These are phyloP conservation scores for Prunus armeniaca DNA, from an alignment of 306 rosid genomes.

Conservation along the genomic window DNA sequence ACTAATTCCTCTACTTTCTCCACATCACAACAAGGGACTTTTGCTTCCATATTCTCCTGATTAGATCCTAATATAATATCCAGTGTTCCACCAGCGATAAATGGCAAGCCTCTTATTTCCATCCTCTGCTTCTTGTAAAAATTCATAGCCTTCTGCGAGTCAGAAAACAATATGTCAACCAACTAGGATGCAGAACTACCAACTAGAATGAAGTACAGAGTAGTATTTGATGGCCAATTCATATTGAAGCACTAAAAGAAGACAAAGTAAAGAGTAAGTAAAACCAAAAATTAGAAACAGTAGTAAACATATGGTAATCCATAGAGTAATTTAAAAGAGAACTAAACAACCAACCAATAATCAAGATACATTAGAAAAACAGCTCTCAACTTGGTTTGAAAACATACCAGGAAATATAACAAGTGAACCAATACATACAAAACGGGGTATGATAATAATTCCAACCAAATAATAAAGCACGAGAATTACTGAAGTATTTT, in stretches of 20 bases:
- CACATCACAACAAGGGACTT: constrained; percentile 26
- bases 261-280: background rate
- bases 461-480: background rate
- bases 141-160: constrained; percentile 72
- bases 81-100: constrained; percentile 33
- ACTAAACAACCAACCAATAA: too few relatives aligned
- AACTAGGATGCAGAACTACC: background rate
- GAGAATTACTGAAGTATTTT: background rate
- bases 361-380: too few relatives aligned
- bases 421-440: too few relatives aligned
- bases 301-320: background rate
- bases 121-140: constrained; percentile 74
- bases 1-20: constrained; percentile 44
- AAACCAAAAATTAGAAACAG: background rate
- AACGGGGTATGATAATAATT: too few relatives aligned
- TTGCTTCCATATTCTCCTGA: constrained; percentile 39
- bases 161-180: constrained; percentile 24
- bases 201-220: background rate
- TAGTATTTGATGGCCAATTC: background rate
- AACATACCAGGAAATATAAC: too few relatives aligned
- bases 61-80: constrained; percentile 41
- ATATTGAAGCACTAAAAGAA: background rate
- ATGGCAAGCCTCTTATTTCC: constrained; percentile 36
- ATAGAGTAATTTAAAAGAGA: background rate
- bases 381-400: too few relatives aligned